These are phyloP conservation scores for Lactarius akahatsu DNA, from an alignment of 768 basidiomycete species.

Conservation along the genomic window DNA sequence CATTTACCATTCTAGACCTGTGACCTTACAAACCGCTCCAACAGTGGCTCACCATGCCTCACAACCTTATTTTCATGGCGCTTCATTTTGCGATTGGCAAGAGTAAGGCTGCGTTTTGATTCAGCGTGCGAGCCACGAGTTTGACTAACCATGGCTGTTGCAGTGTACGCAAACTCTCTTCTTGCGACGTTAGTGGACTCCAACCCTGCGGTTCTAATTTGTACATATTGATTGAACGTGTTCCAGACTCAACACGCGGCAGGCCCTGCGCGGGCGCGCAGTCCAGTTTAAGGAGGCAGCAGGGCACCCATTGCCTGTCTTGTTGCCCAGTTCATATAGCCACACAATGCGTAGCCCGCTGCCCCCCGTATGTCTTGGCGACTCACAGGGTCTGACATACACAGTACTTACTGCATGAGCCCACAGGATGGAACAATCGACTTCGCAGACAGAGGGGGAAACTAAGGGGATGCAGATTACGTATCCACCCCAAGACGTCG, in stretches of 20 bases:
- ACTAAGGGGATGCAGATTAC: constrained; percentile 5
- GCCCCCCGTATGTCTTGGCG: constrained; percentile 1
- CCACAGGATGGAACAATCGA: constrained; percentile 2
- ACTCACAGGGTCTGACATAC: no score
- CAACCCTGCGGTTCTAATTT: not conserved
- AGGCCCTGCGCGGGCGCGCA: constrained; percentile 20
- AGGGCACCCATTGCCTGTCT: constrained; percentile 17
- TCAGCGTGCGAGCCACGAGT: not conserved
- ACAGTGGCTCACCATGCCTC: constrained; percentile 26
- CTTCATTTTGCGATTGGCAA: constrained; percentile 30
- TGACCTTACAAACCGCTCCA: not conserved
- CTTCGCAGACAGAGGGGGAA: not conserved
- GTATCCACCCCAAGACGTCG: not conserved
- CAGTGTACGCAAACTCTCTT: constrained; percentile 30
- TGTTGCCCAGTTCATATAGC: constrained; percentile 22
- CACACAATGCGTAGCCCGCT: not conserved
- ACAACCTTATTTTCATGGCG: constrained; percentile 29
- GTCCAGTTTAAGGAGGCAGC: constrained; percentile 2
- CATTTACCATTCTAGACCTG: not conserved
- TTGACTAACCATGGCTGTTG: not conserved
- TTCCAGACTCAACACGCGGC: constrained; percentile 27
- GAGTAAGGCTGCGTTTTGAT: constrained; percentile 13
- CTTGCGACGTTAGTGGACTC: constrained; percentile 25
- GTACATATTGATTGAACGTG: not conserved
- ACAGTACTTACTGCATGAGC: not conserved